Evolutionary conservation across 768 basidiomycete genomes (phyloP).

Genomic region (Nidularia sp.): DNA sequence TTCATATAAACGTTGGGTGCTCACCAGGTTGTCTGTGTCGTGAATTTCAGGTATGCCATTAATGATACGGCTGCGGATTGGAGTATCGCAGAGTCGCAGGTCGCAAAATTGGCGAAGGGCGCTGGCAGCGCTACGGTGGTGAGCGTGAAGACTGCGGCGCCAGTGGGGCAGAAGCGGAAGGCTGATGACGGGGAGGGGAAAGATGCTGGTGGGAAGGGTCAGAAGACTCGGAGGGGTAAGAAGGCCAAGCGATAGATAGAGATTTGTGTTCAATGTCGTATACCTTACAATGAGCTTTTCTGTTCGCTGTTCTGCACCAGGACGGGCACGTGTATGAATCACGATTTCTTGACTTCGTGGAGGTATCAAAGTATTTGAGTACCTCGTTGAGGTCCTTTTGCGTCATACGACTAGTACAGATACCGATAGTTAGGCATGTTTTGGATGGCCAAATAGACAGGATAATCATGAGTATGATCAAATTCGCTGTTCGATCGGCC

Average conservation of each 20-base stretch:
- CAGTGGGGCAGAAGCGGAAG: conserved; percentile 58
- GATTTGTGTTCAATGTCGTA: too few species aligned
- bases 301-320: too few species aligned
- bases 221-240: conserved; percentile 45
- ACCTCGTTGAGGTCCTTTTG: too few species aligned
- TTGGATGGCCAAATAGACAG: too few species aligned
- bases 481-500: too few species aligned
- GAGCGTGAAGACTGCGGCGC: conserved; percentile 56
- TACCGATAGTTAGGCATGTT: too few species aligned
- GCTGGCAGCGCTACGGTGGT: conserved; percentile 64
- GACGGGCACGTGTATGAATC: too few species aligned
- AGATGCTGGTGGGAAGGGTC: conserved; percentile 21
- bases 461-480: too few species aligned
- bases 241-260: conserved; percentile 34
- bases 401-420: too few species aligned
- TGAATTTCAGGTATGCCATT: conserved; percentile 62
- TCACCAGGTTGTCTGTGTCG: conserved; percentile 2
- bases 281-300: too few species aligned
- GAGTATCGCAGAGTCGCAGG: conserved; percentile 70
- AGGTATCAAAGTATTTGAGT: too few species aligned
- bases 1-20: conserved; percentile 6
- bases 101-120: conserved; percentile 41
- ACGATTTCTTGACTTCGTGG: too few species aligned
- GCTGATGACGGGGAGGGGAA: conserved; percentile 26
- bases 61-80: conserved; percentile 69